phyloP scores from a whole-genome alignment of 805 yeast species.

The Maudiozyma serrabonitensis region DNA sequence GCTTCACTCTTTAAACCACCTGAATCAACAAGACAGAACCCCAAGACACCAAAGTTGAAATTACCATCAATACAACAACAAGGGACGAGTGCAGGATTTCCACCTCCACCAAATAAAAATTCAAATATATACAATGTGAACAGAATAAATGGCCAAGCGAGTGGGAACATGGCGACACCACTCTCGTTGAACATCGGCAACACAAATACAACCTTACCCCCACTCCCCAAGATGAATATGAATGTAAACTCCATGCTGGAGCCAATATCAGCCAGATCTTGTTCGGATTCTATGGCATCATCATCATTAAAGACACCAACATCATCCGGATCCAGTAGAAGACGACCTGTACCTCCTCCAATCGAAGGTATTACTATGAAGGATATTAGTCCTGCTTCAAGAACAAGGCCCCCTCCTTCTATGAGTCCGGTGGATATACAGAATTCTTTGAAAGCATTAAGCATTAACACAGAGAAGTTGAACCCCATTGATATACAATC shows the following conservation, averaged over 20 bases:
- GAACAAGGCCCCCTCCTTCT: constrained; percentile 3
- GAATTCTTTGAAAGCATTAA: constrained; percentile 4
- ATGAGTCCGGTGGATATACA: constrained; percentile 4
- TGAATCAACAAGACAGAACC: constrained; percentile 30
- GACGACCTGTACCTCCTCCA: constrained; percentile 3
- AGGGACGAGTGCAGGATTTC: neutral
- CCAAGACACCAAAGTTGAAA: constrained; percentile 36
- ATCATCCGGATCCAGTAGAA: constrained; percentile 19
- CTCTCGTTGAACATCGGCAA: neutral
- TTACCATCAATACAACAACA: constrained; percentile 27
- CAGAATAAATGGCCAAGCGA: neutral
- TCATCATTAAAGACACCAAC: constrained; percentile 17
- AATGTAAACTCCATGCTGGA: constrained; percentile 8
- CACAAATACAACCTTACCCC: neutral
- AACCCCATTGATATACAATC: neutral
- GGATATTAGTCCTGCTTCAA: neutral
- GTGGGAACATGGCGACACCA: neutral
- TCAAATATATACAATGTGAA: neutral
- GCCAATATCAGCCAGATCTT: constrained; percentile 7
- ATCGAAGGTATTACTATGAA: neutral
- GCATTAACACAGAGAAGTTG: neutral
- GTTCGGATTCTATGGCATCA: neutral
- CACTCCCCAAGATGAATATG: neutral
- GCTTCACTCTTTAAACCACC: constrained; percentile 34
- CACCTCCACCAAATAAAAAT: neutral